Evolutionary conservation across 2,329 filamentous ascomycete species (phyloP), one percentile per base, ranked within the genome.

Genomic region (Paramyrothecium sp.): DNA sequence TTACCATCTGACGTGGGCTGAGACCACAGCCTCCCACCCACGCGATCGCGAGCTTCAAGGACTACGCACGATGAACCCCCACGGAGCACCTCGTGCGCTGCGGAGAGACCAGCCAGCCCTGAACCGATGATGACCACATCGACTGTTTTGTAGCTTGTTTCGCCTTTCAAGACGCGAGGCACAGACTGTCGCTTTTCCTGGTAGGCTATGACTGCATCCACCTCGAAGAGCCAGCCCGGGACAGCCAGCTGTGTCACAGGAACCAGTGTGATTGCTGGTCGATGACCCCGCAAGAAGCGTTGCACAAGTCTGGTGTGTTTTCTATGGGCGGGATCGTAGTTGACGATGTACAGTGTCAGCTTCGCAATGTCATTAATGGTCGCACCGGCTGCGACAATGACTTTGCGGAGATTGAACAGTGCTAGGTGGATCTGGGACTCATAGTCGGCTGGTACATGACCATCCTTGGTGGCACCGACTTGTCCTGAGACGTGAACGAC

Each of bases 11-110:
- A 61, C 10, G 70, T 59, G 1, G 69, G 65, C 3, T 69, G 57
- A 3, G 73, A 78, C 68, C 72, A 80, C 0, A 78, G 81, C 66
- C 84, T 84, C 7, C 82, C 81, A 0, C 81, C 81, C 0, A 83
- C 77, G 0, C 78, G 73, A 46, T 81, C 72, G 4, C 76, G 71
- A 2, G 80, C 80, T 60, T 84, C 82, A 1, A 84, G 67, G 0
- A 84, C 71, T 0, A 77, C 56, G n/a, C 71, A 69, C 0, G 72
- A 73, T 5, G 78, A 64, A 1, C 76, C 75, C 0, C 71, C 71
- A 1, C 64, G 53, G 3, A 72, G 64, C 3, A 79, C 58, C 1
- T 68, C 62, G 8, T 66, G 52, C 1, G 76, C 76, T 0, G 77
- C 75, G 21, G 69, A 60, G 11, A 76, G 70, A 19, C 71, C 74